phyloP scores from a whole-genome alignment of 2,329 filamentous ascomycete genomes.

The Zasmidium citrigriseum region DNA sequence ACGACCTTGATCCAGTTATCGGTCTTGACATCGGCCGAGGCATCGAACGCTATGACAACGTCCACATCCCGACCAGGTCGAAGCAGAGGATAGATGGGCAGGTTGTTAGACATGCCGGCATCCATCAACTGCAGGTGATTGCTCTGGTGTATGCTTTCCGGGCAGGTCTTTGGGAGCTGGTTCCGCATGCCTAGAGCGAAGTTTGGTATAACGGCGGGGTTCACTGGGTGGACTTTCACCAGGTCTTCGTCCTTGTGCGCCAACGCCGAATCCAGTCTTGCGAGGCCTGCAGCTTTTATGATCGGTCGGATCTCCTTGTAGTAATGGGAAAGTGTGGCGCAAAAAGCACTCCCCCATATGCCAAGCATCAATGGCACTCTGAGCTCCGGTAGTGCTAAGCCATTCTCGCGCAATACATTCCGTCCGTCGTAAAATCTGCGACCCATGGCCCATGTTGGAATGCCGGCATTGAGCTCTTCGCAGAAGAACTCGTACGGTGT shows the following conservation, averaged over 20 bases:
- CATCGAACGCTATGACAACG: slow-evolving; percentile 89
- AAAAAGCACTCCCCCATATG: slow-evolving; percentile 96
- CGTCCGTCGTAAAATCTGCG: slow-evolving; percentile 74
- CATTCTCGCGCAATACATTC: slow-evolving; percentile 63
- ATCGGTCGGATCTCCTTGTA: slow-evolving; percentile 91
- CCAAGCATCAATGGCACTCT: slow-evolving; percentile 83
- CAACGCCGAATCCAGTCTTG: slow-evolving; percentile 75
- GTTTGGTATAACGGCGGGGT: slow-evolving; percentile 88
- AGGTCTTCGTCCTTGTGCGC: slow-evolving; percentile 80
- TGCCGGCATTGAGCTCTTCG: slow-evolving; percentile 86
- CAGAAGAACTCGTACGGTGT: slow-evolving; percentile 95
- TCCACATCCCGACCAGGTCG: slow-evolving; percentile 87
- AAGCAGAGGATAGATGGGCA: slow-evolving; percentile 92
- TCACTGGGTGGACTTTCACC: slow-evolving; percentile 90
- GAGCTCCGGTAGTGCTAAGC: slow-evolving; percentile 77
- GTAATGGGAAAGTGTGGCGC: slow-evolving; percentile 92
- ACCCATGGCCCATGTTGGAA: slow-evolving; percentile 92
- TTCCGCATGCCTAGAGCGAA: slow-evolving; percentile 80
- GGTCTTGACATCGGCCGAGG: slow-evolving; percentile 86
- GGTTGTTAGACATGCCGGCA: slow-evolving; percentile 97
- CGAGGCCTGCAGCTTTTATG: slow-evolving; percentile 72
- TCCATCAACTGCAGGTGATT: slow-evolving; percentile 77
- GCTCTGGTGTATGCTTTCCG: slow-evolving; percentile 69
- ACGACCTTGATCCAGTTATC: slow-evolving; percentile 96
- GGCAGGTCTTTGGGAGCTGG: slow-evolving; percentile 73